Base-by-base conservation (phyloP, 2,329 filamentous ascomycete species). In the Hypoxylon sp. region DNA sequence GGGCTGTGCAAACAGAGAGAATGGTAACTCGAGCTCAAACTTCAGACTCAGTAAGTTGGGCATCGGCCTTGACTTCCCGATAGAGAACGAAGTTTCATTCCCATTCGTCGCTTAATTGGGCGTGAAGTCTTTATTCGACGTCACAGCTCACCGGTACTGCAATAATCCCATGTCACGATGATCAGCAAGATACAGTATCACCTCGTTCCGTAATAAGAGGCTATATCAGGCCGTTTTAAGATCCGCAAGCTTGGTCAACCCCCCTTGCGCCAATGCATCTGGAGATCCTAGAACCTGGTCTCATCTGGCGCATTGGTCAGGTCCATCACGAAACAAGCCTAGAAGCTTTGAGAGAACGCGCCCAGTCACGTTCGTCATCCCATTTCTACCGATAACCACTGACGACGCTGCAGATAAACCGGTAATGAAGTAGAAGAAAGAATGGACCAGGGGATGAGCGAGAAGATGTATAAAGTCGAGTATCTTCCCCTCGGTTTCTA, bases 181-280 rank as follows among this genome's bases (percentile, higher is more conserved):
- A 56, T 53, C 55, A 51, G 15, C 47, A 42, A 48, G 35, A 51
- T 30, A n/a, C n/a, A n/a, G n/a, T n/a, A 44, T 50, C 32, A 50
- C 27, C 47, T 47, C 7, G 20, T 50, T 47, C 45, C 31, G 38
- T 47, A 48, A 47, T 43, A 16, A 26, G 9, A 53, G 32, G 26
- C 26, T 53, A 59, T 59, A 59, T 23, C 38, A 34, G 48, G 17
- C 11, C 27, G n/a, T 56, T 15, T 56, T 56, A 59, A 59, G 52
- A 56, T 48, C 32, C 35, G 12, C 41, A 16, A 51, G 16, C 37
- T 29, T 44, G 42, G 20, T 19, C 26, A 32, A 55, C 51, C 50
- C 44, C 47, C 55, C 20, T 25, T 44, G 19, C 43, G 38, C 29
- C 37, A 35, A 50, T 26, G 35, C 11, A 38, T 11, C 44, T 23